Percentiles rank a stretch among this genome's conserved stretches.
These are phyloP conservation scores for Rhynchosporium graminicola DNA, from an alignment of 2,329 filamentous ascomycete genomes.

Conservation along the genomic window DNA sequence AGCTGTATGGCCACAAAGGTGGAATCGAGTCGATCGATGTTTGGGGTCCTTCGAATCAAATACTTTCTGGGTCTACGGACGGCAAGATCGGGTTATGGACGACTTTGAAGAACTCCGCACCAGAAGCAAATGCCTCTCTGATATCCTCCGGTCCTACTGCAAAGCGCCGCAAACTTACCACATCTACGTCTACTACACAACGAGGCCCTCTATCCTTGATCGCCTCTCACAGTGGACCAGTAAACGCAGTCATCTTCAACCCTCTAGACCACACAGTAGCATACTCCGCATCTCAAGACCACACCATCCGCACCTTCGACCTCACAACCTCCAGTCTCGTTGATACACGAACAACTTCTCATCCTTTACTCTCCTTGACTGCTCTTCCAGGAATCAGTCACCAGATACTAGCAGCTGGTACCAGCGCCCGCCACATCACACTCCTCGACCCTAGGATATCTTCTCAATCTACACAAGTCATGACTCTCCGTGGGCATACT, in stretches of 20 bases:
- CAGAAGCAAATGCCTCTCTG: constrained; percentile 68
- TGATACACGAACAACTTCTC: constrained; percentile 78
- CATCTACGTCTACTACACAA: constrained; percentile 55
- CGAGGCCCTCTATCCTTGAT: constrained; percentile 79
- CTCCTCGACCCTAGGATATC: constrained; percentile 87
- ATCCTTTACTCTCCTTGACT: constrained; percentile 77
- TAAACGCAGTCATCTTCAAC: constrained; percentile 83
- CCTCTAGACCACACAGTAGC: constrained; percentile 81
- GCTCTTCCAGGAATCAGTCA: constrained; percentile 63
- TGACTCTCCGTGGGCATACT: constrained; percentile 88
- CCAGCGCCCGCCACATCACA: constrained; percentile 82
- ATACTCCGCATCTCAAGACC: constrained; percentile 90
- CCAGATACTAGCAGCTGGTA: constrained; percentile 68
- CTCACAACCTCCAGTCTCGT: constrained; percentile 78
- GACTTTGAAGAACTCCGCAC: constrained; percentile 72
- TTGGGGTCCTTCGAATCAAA: constrained; percentile 69
- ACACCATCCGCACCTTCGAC: constrained; percentile 88
- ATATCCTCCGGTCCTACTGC: constrained; percentile 66
- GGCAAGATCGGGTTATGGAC: constrained; percentile 88
- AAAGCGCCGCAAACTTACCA: constrained; percentile 74
- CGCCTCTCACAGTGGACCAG: constrained; percentile 67
- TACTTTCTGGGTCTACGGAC: constrained; percentile 85
- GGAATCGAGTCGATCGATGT: constrained; percentile 74
- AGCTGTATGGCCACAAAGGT: constrained; percentile 80
- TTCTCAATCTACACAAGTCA: constrained; percentile 73